These are phyloP conservation scores for Talinum fruticosum DNA, from an alignment of 148 eudicot genomes.

Conservation along the genomic window DNA sequence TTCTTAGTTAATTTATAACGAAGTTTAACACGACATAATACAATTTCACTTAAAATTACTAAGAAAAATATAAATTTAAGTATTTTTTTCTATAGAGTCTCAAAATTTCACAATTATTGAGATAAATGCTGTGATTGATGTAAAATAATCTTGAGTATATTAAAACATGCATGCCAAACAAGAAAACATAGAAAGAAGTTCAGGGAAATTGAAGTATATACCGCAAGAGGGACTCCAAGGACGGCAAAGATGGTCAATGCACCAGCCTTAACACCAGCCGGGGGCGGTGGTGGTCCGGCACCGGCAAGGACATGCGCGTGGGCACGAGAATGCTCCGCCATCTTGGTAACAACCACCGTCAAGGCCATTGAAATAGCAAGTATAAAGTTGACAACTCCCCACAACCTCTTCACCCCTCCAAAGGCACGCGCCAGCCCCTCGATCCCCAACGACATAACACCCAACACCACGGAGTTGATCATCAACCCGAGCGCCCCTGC, in stretches of 20 bases:
- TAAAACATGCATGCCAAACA: background rate
- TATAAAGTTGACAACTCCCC: slow-evolving; percentile 43
- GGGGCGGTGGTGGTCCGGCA: slow-evolving; percentile 23
- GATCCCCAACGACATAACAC: slow-evolving; percentile 35
- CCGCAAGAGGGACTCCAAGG: slow-evolving; percentile 65
- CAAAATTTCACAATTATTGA: no score
- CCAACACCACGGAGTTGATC: slow-evolving; percentile 40
- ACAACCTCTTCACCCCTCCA: slow-evolving; percentile 42
- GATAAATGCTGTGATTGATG: no score
- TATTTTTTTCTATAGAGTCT: no score
- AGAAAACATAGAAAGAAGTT: no score
- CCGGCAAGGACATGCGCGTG: background rate
- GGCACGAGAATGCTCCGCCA: slow-evolving; percentile 36
- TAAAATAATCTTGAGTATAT: no score
- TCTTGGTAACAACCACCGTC: slow-evolving; percentile 45
- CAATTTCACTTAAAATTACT: no score
- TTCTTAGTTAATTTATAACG: no score
- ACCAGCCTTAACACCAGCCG: slow-evolving; percentile 39
- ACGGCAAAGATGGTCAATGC: slow-evolving; percentile 53
- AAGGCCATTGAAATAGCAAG: slow-evolving; percentile 31
- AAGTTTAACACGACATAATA: no score
- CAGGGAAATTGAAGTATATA: slow-evolving; percentile 12
- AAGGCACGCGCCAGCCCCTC: slow-evolving; percentile 31
- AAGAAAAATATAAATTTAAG: no score
- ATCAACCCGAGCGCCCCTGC: slow-evolving; percentile 46